phyloP scores from a whole-genome alignment of 2,329 filamentous ascomycete species.

The Colletotrichum cuscutae region DNA sequence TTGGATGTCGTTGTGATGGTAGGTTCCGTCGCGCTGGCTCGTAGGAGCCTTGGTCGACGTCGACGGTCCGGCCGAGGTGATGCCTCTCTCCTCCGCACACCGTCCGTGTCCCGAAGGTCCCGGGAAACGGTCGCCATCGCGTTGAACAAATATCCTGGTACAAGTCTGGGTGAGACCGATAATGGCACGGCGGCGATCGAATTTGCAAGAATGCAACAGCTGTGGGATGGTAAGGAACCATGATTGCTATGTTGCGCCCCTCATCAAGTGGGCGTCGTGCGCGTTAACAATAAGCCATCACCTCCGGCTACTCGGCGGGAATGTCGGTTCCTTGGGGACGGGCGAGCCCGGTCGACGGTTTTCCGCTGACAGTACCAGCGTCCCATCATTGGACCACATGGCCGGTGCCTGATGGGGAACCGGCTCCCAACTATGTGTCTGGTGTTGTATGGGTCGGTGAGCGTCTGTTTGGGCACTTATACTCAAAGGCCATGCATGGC shows the following conservation, averaged over 20 bases:
- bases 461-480: slow-evolving; percentile 33
- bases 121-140: slow-evolving; percentile 27
- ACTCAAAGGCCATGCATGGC: slow-evolving; percentile 34
- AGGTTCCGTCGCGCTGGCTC: slow-evolving; percentile 66
- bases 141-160: not conserved
- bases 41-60: slow-evolving; percentile 63
- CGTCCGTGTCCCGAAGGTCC: slow-evolving; percentile 22
- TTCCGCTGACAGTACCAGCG: slow-evolving; percentile 21
- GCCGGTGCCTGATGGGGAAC: slow-evolving; percentile 34
- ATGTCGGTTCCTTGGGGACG: slow-evolving; percentile 14
- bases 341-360: slow-evolving; percentile 22
- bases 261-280: slow-evolving; percentile 9
- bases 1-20: slow-evolving; percentile 65
- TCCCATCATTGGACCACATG: slow-evolving; percentile 34
- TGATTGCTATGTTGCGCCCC: not conserved
- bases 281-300: slow-evolving; percentile 27
- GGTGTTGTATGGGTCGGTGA: slow-evolving; percentile 36
- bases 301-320: slow-evolving; percentile 24
- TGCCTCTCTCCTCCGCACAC: slow-evolving; percentile 46
- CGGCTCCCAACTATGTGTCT: slow-evolving; percentile 37
- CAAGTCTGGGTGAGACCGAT: not conserved
- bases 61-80: slow-evolving; percentile 50
- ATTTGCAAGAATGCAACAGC: not conserved
- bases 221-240: not conserved
- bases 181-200: not conserved